Evolutionary conservation across 257 asterid species (phyloP).

Genomic region (Solanum paucissectum): DNA sequence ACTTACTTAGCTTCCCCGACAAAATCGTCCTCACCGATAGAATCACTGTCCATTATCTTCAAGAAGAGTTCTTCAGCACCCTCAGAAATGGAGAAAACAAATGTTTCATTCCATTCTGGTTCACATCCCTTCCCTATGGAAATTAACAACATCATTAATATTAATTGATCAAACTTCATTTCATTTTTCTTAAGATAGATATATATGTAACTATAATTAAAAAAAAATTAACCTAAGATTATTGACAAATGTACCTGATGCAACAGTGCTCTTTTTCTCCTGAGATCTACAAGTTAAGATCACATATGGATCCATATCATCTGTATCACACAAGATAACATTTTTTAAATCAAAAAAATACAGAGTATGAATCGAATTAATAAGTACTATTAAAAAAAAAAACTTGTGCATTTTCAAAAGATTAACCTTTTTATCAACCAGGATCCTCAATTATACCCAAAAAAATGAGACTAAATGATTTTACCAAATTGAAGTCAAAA

Average conservation of each 20-base stretch:
- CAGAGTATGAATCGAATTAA: background rate
- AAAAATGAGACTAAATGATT: background rate
- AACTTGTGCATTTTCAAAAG: background rate
- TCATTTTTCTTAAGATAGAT: background rate
- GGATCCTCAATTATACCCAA: background rate
- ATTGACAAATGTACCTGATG: conserved; percentile 28
- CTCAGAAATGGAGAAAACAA: conserved; percentile 26
- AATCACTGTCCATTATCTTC: conserved; percentile 50
- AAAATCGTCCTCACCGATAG: conserved; percentile 24
- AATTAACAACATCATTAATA: background rate
- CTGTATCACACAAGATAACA: conserved; percentile 9
- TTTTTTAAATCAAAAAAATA: background rate
- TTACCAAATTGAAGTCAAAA: background rate
- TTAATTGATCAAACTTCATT: background rate
- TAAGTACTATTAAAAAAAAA: too few relatives aligned
- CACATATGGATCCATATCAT: conserved; percentile 52
- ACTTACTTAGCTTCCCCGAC: conserved; percentile 48
- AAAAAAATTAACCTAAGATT: background rate
- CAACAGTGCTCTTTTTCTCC: conserved; percentile 50
- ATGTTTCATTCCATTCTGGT: conserved; percentile 58
- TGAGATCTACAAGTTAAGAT: conserved; percentile 38
- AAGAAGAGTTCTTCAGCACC: conserved; percentile 27
- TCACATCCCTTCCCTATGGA: conserved; percentile 40
- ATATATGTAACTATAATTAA: background rate
- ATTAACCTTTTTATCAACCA: background rate